phyloP scores from a whole-genome alignment of 2,329 filamentous ascomycete species.

The Alternaria triticina region DNA sequence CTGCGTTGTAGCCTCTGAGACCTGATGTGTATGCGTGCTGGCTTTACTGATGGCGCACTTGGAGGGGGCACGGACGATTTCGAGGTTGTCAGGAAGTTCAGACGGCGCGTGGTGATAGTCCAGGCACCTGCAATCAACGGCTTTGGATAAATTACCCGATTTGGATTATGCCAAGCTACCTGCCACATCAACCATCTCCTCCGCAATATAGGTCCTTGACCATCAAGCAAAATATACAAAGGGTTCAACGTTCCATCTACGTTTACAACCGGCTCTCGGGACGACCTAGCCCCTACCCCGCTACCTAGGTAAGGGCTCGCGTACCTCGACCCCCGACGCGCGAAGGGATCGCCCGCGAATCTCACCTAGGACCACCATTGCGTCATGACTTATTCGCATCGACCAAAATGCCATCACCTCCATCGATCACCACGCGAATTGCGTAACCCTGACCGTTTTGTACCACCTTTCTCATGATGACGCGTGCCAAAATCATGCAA shows the following conservation, averaged over 20 bases:
- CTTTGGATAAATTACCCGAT: not conserved
- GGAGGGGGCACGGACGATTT: not conserved
- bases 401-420: constrained; percentile 9
- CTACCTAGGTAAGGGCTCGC: not conserved
- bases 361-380: constrained; percentile 17
- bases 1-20: not conserved
- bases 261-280: not conserved
- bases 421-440: constrained; percentile 2
- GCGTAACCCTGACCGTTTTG: not conserved
- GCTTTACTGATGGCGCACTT: not conserved
- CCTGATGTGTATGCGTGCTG: not conserved
- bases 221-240: not conserved
- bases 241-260: not conserved
- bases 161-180: not conserved
- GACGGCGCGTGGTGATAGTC: not conserved
- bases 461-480: constrained; percentile 12
- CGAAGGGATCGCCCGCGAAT: constrained; percentile 9
- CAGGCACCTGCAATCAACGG: not conserved
- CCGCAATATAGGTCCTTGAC: not conserved
- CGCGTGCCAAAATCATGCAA: constrained; percentile 9
- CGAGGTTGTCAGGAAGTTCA: not conserved
- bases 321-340: not conserved
- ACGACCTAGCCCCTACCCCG: constrained; percentile 1
- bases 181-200: not conserved
- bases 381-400: constrained; percentile 36